Evolutionary conservation across 2,329 filamentous ascomycete genomes (phyloP), one percentile per base, ranked within the genome.

Genomic region (Gaeumannomyces tritici): DNA sequence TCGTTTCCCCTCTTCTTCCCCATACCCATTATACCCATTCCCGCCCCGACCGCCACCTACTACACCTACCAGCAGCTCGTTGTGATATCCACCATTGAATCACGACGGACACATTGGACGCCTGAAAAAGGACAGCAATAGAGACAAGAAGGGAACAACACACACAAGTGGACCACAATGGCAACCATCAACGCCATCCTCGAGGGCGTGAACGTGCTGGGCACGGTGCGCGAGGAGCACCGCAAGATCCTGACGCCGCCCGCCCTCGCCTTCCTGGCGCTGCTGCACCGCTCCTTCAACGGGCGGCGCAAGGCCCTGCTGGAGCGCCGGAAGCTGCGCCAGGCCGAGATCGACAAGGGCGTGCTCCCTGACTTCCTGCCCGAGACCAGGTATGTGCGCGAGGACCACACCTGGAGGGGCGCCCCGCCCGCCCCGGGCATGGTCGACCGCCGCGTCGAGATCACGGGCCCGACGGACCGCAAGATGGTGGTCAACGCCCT

Each of bases 401-500:
- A 98, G 70, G 90, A 96, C 76, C 85, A 90, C 74, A 87, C 92
- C 70, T 99, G 95, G 95, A 95, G 86, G 79, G 95, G 91, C 65
- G 92, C 95, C 56, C 85, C 89, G 61, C 95, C 95, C 24, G 95
- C 93, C 9, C 93, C 95, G 0, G 95, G 95, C 63, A 84, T 98
- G 62, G 87, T 96, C 57, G 95, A 99, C 79, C 89, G 95, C 67
- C 87, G 95, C 65, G 90, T 97, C 35, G 95, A 99, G 81, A 99
- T 98, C 72, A 99, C 95, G 6, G 95, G 95, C 11, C 95, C 95
- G 1, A 97, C 93, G 8, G 95, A 98, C 77, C 85, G 95, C 69
- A 99, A 98, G 84, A 99, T 99, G 95, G 92, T 98, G 59, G 91
- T 98, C 66, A 99, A 99, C 75, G 95, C 95, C 12, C 74, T 98